A percentile compares a stretch with the other conserved stretches of the same genome.
These are phyloP conservation scores for Austroboletus olivaceoglutinosus DNA, from an alignment of 1,284 basidiomycete species.

Conservation along the genomic window DNA sequence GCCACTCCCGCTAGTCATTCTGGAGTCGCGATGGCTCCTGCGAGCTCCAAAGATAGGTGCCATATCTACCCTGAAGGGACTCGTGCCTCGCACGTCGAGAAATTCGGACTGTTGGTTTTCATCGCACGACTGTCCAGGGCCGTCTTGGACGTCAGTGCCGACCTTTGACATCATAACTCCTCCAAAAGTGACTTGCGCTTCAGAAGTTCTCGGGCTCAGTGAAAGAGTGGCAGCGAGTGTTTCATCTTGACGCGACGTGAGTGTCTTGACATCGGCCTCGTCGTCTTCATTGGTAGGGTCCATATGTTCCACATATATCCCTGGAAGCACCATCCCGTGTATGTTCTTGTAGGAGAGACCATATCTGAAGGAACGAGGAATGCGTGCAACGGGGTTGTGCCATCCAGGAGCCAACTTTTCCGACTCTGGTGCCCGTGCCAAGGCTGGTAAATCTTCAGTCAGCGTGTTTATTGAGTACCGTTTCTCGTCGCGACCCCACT, in stretches of 20 bases:
- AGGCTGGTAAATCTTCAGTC: constrained; percentile 14
- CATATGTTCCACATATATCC: constrained; percentile 13
- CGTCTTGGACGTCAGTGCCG: background rate
- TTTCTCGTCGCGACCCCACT: constrained; percentile 27
- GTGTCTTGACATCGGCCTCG: constrained; percentile 29
- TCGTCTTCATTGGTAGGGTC: constrained; percentile 29
- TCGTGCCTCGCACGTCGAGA: constrained; percentile 38
- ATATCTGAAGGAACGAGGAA: constrained; percentile 13
- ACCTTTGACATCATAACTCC: background rate
- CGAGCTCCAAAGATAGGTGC: constrained; percentile 26
- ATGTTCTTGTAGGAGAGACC: constrained; percentile 9
- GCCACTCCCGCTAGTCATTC: constrained; percentile 28
- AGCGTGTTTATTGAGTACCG: constrained; percentile 26
- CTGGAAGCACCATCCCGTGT: constrained; percentile 22
- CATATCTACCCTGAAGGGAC: constrained; percentile 48
- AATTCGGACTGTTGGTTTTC: constrained; percentile 16
- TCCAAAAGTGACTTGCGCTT: constrained; percentile 14
- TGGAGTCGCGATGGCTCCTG: constrained; percentile 23
- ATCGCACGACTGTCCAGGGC: background rate
- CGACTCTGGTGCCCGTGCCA: constrained; percentile 26
- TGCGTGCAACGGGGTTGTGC: constrained; percentile 23
- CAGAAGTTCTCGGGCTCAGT: constrained; percentile 31
- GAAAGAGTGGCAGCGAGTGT: constrained; percentile 33
- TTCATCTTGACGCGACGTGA: constrained; percentile 33
- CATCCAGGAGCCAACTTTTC: constrained; percentile 35